phyloP scores from a whole-genome alignment of 108 stramenopile genomes.

The Nitzschia palea region DNA sequence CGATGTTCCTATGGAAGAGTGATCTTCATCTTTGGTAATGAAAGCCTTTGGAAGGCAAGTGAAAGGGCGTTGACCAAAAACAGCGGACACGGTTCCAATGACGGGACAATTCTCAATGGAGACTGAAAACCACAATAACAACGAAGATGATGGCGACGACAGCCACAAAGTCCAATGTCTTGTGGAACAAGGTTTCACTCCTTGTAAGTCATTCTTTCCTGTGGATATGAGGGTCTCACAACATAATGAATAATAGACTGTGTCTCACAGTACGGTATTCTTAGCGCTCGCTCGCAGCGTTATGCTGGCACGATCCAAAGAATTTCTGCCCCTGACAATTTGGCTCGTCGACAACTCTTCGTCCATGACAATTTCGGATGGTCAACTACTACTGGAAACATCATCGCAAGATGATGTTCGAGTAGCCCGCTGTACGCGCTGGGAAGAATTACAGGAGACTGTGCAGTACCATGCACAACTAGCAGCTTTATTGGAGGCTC shows the following conservation, averaged over 20 bases:
- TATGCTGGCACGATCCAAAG: constrained; percentile 16
- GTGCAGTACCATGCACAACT: constrained; percentile 68
- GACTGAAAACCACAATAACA: no score
- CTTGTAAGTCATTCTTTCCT: not conserved
- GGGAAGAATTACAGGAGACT: constrained; percentile 73
- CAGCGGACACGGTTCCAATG: no score
- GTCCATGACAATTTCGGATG: constrained; percentile 66
- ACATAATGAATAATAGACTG: no score
- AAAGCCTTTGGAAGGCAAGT: no score
- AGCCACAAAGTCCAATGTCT: constrained; percentile 14
- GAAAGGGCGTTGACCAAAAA: no score
- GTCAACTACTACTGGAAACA: constrained; percentile 38
- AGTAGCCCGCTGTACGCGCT: constrained; percentile 50
- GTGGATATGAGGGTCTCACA: no score
- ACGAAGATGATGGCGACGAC: constrained; percentile 13
- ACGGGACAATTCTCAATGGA: no score
- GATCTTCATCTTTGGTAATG: no score
- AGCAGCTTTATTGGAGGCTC: constrained; percentile 50
- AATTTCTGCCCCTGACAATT: constrained; percentile 20
- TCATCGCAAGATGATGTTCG: constrained; percentile 19
- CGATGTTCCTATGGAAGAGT: no score
- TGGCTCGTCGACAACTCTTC: constrained; percentile 73
- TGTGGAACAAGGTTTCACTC: constrained; percentile 28
- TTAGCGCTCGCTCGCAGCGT: constrained; percentile 20
- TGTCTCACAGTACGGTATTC: not conserved